Percentiles rank a stretch among this genome's conserved stretches.
phyloP scores from a whole-genome alignment of 805 yeast species.

The Candida sanyiensis region DNA sequence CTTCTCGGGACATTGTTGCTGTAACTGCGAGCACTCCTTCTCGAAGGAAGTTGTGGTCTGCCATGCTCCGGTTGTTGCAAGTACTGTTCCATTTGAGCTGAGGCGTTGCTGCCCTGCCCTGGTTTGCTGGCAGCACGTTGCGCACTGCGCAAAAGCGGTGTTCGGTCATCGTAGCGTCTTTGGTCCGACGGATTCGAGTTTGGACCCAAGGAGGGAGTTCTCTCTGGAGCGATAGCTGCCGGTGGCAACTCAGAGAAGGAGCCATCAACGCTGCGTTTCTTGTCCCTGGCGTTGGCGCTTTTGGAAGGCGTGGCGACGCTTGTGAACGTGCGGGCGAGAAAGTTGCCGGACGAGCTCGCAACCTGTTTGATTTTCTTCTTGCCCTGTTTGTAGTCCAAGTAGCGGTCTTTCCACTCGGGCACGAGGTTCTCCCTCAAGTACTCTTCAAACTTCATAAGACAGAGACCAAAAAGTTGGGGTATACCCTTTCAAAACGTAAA shows the following conservation, averaged over 20 bases:
- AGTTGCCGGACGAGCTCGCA: slow-evolving; percentile 16
- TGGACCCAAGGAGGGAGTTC: neutral
- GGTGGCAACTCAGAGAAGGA: slow-evolving; percentile 20
- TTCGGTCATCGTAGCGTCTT: slow-evolving; percentile 18
- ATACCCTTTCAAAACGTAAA: too few relatives aligned
- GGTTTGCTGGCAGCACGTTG: slow-evolving; percentile 4
- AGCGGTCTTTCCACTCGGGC: slow-evolving; percentile 86
- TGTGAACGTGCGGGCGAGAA: slow-evolving; percentile 6
- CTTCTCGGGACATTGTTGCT: slow-evolving; percentile 13
- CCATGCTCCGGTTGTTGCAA: neutral
- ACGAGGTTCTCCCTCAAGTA: slow-evolving; percentile 30
- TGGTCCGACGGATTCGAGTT: neutral
- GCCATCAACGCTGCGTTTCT: neutral
- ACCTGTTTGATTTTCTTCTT: slow-evolving; percentile 27
- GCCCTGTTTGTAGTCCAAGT: slow-evolving; percentile 58
- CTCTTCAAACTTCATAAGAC: slow-evolving; percentile 17
- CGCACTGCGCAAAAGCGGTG: slow-evolving; percentile 19
- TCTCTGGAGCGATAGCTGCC: slow-evolving; percentile 18
- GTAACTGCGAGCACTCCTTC: slow-evolving; percentile 2
- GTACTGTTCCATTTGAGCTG: slow-evolving; percentile 3
- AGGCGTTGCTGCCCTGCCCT: too few relatives aligned
- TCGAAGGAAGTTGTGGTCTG: slow-evolving; percentile 2
- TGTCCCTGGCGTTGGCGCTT: neutral
- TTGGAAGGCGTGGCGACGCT: neutral
- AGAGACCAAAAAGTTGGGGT: too few relatives aligned